Base-by-base conservation (phyloP, 176 grass and related monocot species). In the Oryza meyeriana region DNA sequence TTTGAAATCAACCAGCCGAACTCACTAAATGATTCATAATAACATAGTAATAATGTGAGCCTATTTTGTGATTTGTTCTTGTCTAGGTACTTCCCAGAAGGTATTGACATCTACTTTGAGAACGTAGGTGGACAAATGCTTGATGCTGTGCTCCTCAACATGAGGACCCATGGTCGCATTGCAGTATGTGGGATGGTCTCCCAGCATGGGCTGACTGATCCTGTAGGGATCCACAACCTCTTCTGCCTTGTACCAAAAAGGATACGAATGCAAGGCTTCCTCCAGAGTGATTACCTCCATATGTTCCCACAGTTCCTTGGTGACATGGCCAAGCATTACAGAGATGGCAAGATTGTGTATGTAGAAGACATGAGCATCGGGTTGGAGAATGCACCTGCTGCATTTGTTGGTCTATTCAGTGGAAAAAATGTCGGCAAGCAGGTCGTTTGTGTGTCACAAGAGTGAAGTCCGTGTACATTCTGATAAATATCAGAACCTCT, bases 91-190 rank as follows among this genome's bases (percentile, higher is more conserved):
- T 93, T 97, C 38, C 94, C 94, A 6, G 69, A 91, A 41, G 94
- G 94, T 18, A 89, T 97, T 33, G 94, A 97, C 64, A 93, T 93
- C 84, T 93, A 97, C 88, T 97, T 93, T 13, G 94, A 97, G 33
- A 97, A 97, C 27, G 87, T 97, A 8, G 94, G 91, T 8, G 94
- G 94, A 0, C 20, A 42, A 3, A 91, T 89, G 91, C 86, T 97
- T 10, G 88, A 97, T 62, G 94, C 91, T 0, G 94, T 85, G 50
- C 82, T 97, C 3, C 71, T 84, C 59, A 93, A 91, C 84, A 97
- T 97, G 94, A 42, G 91, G 48, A 22, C 29, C 7, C 81, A 85
- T 0, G 89, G 94, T 3, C 89, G 94, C 6, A 76, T 97, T 62
- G 87, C 91, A 0, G 79, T 89, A 5, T 97, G 94, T 9, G 94